A percentile compares a stretch with the other conserved stretches of the same genome.
Conservation (phyloP, 192 early-diverging fungal species). For the Umbelopsis sp. region DNA sequence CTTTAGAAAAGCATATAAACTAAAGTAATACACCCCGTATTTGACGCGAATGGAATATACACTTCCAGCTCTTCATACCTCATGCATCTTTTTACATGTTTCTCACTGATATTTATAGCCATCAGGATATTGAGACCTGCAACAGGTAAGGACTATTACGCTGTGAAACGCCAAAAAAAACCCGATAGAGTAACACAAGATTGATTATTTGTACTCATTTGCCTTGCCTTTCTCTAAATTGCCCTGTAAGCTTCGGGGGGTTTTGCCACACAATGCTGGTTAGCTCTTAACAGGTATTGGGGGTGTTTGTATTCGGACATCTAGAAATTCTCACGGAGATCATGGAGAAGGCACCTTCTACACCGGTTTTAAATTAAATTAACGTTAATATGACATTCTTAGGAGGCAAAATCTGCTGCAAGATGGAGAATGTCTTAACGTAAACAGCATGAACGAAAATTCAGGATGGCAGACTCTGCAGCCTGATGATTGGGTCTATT, state of each 20-base stretch:
- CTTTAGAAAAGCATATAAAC: no score
- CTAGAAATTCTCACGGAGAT: neutral
- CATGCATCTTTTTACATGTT: no score
- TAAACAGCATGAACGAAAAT: slow-evolving; percentile 6
- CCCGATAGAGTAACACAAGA: neutral
- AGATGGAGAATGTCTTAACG: slow-evolving; percentile 24
- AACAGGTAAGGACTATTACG: no score
- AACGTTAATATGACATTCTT: neutral
- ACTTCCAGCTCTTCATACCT: no score
- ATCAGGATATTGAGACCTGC: no score
- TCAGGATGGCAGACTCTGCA: slow-evolving; percentile 28
- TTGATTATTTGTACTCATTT: neutral
- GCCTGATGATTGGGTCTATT: slow-evolving; percentile 35
- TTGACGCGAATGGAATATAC: no score
- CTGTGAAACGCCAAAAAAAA: no score
- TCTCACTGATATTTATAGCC: neutral
- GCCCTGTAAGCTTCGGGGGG: slow-evolving; percentile 1
- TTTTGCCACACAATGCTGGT: slow-evolving; percentile 38
- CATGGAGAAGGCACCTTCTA: neutral
- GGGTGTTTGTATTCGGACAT: neutral
- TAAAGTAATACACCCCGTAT: no score
- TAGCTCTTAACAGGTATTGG: slow-evolving; percentile 30
- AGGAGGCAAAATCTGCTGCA: slow-evolving; percentile 35
- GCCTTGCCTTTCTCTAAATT: no score
- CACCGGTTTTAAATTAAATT: no score